Conservation (phyloP, 352 stramenopile species). For the Globisporangium megalacanthum region DNA sequence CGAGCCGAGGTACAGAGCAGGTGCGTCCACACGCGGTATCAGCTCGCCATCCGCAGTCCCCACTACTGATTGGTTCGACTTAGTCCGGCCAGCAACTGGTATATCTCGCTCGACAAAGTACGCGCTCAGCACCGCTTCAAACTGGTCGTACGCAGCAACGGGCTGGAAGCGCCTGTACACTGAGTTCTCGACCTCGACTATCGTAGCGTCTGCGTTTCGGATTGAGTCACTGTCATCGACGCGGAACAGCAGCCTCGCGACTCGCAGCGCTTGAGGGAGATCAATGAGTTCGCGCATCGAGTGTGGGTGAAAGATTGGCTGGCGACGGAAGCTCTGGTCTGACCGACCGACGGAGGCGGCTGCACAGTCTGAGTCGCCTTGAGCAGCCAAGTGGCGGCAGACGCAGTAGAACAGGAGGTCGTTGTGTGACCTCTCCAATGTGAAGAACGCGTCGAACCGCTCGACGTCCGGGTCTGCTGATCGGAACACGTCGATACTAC, state of each 20-base stretch:
- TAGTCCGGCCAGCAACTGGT: neutral
- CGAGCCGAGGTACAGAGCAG: neutral
- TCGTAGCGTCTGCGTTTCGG: slow-evolving; percentile 21
- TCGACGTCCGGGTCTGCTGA: slow-evolving; percentile 47
- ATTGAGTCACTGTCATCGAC: slow-evolving; percentile 39
- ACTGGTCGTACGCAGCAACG: slow-evolving; percentile 37
- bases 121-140: slow-evolving; percentile 39
- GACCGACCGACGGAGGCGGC: neutral
- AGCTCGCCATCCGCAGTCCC: neutral
- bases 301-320: slow-evolving; percentile 41
- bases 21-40: neutral
- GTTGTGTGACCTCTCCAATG: slow-evolving; percentile 34
- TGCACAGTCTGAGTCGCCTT: neutral
- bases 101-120: slow-evolving; percentile 17
- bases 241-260: slow-evolving; percentile 47
- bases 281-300: slow-evolving; percentile 61
- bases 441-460: slow-evolving; percentile 52
- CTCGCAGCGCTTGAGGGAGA: slow-evolving; percentile 26
- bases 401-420: slow-evolving; percentile 63
- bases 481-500: slow-evolving; percentile 30
- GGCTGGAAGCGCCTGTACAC: slow-evolving; percentile 59
- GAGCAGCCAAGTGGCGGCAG: slow-evolving; percentile 29
- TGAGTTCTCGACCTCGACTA: slow-evolving; percentile 47
- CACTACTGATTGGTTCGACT: neutral
- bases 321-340: slow-evolving; percentile 14